Percentiles rank a stretch among this genome's conserved stretches.
Conservation (phyloP, 495 filamentous ascomycete genomes). For the Penicillium angulare region DNA sequence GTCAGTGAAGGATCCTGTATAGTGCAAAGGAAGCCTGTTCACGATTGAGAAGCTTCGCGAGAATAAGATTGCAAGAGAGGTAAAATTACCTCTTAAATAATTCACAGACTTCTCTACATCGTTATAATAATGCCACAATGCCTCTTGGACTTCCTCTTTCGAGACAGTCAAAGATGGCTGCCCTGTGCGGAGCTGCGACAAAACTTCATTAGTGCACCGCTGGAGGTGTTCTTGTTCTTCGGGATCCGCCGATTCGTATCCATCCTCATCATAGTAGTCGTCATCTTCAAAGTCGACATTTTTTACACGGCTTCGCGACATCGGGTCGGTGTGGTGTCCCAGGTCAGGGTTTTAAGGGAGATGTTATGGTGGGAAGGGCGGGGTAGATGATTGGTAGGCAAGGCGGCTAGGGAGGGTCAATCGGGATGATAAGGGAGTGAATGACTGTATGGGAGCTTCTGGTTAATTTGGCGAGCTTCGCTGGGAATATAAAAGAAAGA, state of each 20-base stretch:
- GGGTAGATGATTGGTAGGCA: no score
- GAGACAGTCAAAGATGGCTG: slow-evolving; percentile 40
- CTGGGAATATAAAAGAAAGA: no score
- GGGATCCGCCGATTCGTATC: slow-evolving; percentile 42
- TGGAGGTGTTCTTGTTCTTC: slow-evolving; percentile 44
- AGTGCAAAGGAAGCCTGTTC: neutral
- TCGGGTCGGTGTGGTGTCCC: slow-evolving; percentile 16
- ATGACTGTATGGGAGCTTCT: neutral
- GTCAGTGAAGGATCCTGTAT: neutral
- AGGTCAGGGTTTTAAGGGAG: neutral
- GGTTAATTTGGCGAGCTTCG: no score
- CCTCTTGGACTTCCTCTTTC: slow-evolving; percentile 73
- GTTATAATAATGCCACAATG: slow-evolving; percentile 94
- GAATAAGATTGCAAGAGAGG: no score
- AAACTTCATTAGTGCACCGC: slow-evolving; percentile 38
- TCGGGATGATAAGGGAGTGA: neutral
- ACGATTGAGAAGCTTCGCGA: neutral
- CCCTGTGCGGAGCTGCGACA: slow-evolving; percentile 38
- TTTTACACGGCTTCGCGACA: slow-evolving; percentile 51
- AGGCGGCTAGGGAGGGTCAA: neutral
- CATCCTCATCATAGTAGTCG: slow-evolving; percentile 40
- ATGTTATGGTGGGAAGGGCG: slow-evolving; percentile 2
- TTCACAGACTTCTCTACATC: slow-evolving; percentile 80
- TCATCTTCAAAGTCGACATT: slow-evolving; percentile 46
- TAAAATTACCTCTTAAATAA: slow-evolving; percentile 63